Conservation (phyloP, 164 flowering plant species). For the Pachysandra terminalis region DNA sequence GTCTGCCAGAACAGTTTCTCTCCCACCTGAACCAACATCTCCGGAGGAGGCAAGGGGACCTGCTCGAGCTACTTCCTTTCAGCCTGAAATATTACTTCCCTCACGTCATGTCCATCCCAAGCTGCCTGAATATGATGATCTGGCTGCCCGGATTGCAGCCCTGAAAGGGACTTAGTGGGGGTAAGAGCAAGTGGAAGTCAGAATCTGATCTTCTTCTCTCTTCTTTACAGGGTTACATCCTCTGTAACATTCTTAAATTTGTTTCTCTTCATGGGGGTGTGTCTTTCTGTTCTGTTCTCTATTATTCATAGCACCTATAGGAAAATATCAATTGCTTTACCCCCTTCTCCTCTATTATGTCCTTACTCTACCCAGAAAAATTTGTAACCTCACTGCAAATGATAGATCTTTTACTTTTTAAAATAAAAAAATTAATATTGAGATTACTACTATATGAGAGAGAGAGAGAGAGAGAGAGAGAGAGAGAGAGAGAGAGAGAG, state of each 20-base stretch:
- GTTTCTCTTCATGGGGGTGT: no score
- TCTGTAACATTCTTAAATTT: no score
- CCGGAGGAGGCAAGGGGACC: constrained; percentile 37
- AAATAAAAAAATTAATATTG: no score
- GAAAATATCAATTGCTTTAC: not conserved
- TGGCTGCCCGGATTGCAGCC: constrained; percentile 61
- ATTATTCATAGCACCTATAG: not conserved
- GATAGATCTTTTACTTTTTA: no score
- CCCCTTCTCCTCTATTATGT: no score
- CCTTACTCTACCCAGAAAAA: not conserved
- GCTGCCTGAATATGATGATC: constrained; percentile 58
- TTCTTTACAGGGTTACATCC: no score
- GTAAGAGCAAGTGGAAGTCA: no score
- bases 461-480: no score
- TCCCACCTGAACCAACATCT: constrained; percentile 51
- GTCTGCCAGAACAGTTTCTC: constrained; percentile 56
- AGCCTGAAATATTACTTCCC: constrained; percentile 29
- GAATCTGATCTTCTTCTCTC: no score
- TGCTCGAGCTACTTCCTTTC: constrained; percentile 62
- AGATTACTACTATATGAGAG: no score
- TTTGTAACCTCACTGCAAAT: not conserved
- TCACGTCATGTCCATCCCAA: constrained; percentile 57
- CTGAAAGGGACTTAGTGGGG: constrained; percentile 43
- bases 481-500: no score
- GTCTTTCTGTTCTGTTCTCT: not conserved